These are phyloP conservation scores for Saccharomyces pastorianus DNA, from an alignment of 1,139 yeast genomes.

Conservation along the genomic window DNA sequence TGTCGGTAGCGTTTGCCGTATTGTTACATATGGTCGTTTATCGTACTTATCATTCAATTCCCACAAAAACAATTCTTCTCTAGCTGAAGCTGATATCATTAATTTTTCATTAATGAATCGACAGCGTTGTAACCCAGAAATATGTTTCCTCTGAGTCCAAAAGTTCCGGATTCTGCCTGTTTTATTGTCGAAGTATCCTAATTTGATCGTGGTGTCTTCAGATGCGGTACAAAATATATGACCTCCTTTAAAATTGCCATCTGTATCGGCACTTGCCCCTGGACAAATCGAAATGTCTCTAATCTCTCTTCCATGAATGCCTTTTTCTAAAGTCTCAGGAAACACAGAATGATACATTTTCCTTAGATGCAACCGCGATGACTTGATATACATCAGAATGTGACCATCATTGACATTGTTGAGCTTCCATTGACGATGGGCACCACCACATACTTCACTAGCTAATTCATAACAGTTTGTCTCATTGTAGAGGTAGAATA, in stretches of 20 bases:
- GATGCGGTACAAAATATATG: constrained; percentile 63
- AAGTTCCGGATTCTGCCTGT: constrained; percentile 39
- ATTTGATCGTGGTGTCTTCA: constrained; percentile 73
- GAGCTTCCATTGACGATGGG: constrained; percentile 72
- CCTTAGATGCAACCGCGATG: constrained; percentile 37
- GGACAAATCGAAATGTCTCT: constrained; percentile 48
- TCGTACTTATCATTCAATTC: constrained; percentile 36
- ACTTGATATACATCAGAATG: constrained; percentile 45
- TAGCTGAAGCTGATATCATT: constrained; percentile 69
- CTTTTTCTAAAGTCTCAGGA: constrained; percentile 39
- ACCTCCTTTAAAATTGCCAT: constrained; percentile 17
- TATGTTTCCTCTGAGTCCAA: constrained; percentile 71
- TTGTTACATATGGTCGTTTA: constrained; percentile 38
- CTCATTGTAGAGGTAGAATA: constrained; percentile 78
- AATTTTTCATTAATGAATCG: constrained; percentile 50
- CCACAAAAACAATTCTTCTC: constrained; percentile 88
- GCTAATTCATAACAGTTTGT: constrained; percentile 62
- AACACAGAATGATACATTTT: constrained; percentile 20
- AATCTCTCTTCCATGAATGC: constrained; percentile 87
- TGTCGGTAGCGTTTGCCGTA: constrained; percentile 43
- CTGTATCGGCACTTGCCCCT: constrained; percentile 23
- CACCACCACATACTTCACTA: constrained; percentile 81
- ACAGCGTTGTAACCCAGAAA: constrained; percentile 77
- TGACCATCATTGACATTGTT: constrained; percentile 28
- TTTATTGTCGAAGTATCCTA: constrained; percentile 38